A percentile compares a stretch with the other conserved stretches of the same genome.
Evolutionary conservation across 2,329 filamentous ascomycete genomes (phyloP).

Genomic region (Clonostachys rhizophaga): DNA sequence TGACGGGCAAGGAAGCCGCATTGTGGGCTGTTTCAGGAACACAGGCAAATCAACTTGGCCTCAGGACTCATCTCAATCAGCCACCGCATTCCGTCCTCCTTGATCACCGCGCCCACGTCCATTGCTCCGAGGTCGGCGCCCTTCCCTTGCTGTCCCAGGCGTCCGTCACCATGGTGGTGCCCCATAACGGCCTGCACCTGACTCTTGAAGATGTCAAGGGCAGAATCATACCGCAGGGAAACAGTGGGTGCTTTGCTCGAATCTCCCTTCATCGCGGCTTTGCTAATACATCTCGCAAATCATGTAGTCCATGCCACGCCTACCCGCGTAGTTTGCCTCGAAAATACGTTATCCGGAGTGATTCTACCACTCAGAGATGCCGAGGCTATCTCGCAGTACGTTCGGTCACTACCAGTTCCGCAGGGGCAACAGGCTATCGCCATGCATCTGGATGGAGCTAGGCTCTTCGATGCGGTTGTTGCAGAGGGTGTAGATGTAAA

Average conservation of each 20-base stretch:
- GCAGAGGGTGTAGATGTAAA: conserved; percentile 62
- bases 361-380: conserved; percentile 74
- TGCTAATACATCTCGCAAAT: no score
- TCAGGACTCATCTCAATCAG: conserved; percentile 71
- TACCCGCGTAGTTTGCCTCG: conserved; percentile 75
- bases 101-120: conserved; percentile 74
- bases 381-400: conserved; percentile 65
- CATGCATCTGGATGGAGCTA: conserved; percentile 75
- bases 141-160: conserved; percentile 64
- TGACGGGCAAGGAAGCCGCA: conserved; percentile 71
- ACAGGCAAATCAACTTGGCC: conserved; percentile 90
- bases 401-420: conserved; percentile 28
- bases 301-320: conserved; percentile 65
- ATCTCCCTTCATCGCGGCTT: no score
- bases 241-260: conserved; percentile 27
- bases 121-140: conserved; percentile 61
- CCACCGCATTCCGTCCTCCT: conserved; percentile 79
- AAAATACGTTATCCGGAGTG: conserved; percentile 80
- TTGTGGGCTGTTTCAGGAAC: conserved; percentile 85
- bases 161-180: conserved; percentile 61
- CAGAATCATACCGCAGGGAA: conserved; percentile 58
- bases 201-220: conserved; percentile 72
- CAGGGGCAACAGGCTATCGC: conserved; percentile 45
- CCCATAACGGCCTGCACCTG: conserved; percentile 67
- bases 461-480: conserved; percentile 77